Base-by-base conservation (phyloP, 495 filamentous ascomycete species). In the Aspergillus cavernicola region DNA sequence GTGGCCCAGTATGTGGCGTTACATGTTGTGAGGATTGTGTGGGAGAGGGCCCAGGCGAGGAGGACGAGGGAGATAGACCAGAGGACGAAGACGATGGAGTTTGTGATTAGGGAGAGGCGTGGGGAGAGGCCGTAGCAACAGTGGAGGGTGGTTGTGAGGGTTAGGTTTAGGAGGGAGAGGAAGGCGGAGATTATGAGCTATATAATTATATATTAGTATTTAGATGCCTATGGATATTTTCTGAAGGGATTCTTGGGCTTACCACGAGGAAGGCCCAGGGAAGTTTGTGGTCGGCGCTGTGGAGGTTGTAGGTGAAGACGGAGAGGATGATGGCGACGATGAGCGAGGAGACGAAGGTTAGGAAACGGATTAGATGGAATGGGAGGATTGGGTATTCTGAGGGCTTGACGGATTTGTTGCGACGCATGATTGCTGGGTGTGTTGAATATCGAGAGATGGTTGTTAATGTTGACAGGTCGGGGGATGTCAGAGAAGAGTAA, bases 191-290 rank as follows among this genome's bases (percentile, higher is more conserved):
- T 55, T 20, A 85, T 64, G 37, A 86, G 77, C 84, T 86, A 44
- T 16, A 9, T 1, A 15, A 8, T 26, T 13, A 5, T 16, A 40
- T 4, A 13, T 49, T 51, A 26, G n/a, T 48, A 29, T 22, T 33
- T n/a, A n/a, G n/a, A 1, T 33, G 38, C 38, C 58, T 49, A 13
- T 37, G 22, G 22, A 20, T 23, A 19, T 29, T 35, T n/a, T 41
- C 20, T 38, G 18, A 33, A 50, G 26, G 12, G 29, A 19, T 33
- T 10, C 4, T 39, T 26, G 37, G 33, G 53, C 78, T 52, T 74
- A 86, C 83, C 45, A 86, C 65, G 16, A 86, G 68, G 58, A 86
- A 86, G 20, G 84, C 83, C 74, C 80, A 86, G 11, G 84, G 85
- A 4, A 84, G 66, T 44, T 71, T 69, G 60, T 73, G 81, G 29